These are phyloP conservation scores for Protoeuglena noctilucae DNA, from an alignment of 139 green algal genomes.

Conservation along the genomic window DNA sequence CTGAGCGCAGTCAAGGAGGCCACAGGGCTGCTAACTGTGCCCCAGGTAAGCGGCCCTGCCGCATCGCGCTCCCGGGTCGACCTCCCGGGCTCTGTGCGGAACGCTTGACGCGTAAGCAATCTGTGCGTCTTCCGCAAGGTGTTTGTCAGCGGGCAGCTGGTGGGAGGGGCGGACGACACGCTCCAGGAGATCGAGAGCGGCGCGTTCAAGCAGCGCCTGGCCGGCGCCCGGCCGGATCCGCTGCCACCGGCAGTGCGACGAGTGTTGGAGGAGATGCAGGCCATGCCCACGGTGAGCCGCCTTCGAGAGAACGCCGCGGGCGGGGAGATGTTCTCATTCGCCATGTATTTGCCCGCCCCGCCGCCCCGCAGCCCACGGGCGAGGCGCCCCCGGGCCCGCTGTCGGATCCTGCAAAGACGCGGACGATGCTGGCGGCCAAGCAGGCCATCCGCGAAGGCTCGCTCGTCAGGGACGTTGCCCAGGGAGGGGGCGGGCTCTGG, in stretches of 20 bases:
- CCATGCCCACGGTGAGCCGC: not conserved
- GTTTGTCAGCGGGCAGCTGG: constrained; percentile 40
- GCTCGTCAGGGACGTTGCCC: too few relatives aligned
- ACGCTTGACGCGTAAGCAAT: not conserved
- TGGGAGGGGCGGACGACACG: constrained; percentile 62
- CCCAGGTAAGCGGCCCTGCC: constrained; percentile 32
- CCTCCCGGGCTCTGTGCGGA: not conserved
- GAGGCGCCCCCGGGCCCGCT: not conserved
- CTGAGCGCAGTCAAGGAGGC: constrained; percentile 29
- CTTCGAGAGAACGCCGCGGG: not conserved
- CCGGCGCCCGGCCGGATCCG: not conserved
- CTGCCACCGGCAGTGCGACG: not conserved
- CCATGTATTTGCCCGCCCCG: too few relatives aligned
- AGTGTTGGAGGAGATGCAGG: not conserved
- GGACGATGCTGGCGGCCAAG: too few relatives aligned
- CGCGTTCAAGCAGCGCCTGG: constrained; percentile 19
- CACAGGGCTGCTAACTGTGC: constrained; percentile 53
- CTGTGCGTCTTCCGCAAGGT: constrained; percentile 24
- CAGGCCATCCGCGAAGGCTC: too few relatives aligned
- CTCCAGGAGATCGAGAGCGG: constrained; percentile 17
- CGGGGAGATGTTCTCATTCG: not conserved
- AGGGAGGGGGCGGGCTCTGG: too few relatives aligned
- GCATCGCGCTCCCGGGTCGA: not conserved
- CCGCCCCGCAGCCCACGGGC: not conserved
- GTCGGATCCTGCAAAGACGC: too few relatives aligned